Evolutionary conservation across 805 yeast genomes (phyloP), one percentile per base, ranked within the genome.

Genomic region (Limtongozyma cylindracea): DNA sequence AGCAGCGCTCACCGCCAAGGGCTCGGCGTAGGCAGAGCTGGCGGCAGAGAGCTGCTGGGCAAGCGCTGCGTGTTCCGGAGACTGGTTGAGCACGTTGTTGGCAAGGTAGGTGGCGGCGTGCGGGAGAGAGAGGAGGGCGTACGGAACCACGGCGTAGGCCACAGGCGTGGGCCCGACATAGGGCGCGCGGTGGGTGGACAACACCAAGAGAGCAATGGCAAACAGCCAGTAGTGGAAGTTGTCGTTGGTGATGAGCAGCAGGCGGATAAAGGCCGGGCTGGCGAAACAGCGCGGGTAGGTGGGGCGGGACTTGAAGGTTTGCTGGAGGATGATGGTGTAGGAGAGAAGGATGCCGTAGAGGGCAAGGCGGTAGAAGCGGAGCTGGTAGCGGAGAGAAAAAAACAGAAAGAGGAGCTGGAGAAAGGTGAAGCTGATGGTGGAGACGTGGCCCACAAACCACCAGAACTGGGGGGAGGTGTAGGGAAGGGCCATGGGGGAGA

Each of bases 401-500:
- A 61, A 47, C 6, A 67, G 52, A 17, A 35, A 46, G 17, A 56
- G 23, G 20, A 47, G 39, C 32, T 47, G 49, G 11, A 42, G 29
- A 3, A 42, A 25, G 33, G 56, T 55, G 38, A 45, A 57, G 24
- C 39, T 30, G 3, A 62, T 29, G 2, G 66, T 59, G 16, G 51
- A 35, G 9, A 59, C 48, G 39, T 70, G 76, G 10, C 73, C 70
- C 13, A 65, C 23, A 30, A 58, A 70, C 82, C 82, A 70, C 32
- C 63, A 63, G 35, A 70, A 66, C 37, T 69, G 77, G 13, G 28
- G 21, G 3, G 29, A n/a, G n/a, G n/a, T n/a, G n/a, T n/a, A n/a
- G n/a, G n/a, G n/a, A n/a, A n/a, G n/a, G n/a, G n/a, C n/a, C n/a
- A n/a, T n/a, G n/a, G n/a, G n/a, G n/a, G n/a, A n/a, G n/a, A n/a